Percentiles rank a stretch among this genome's conserved stretches.
Evolutionary conservation across 345 rosid species (phyloP).

Genomic region (Melaleuca quinquenervia): DNA sequence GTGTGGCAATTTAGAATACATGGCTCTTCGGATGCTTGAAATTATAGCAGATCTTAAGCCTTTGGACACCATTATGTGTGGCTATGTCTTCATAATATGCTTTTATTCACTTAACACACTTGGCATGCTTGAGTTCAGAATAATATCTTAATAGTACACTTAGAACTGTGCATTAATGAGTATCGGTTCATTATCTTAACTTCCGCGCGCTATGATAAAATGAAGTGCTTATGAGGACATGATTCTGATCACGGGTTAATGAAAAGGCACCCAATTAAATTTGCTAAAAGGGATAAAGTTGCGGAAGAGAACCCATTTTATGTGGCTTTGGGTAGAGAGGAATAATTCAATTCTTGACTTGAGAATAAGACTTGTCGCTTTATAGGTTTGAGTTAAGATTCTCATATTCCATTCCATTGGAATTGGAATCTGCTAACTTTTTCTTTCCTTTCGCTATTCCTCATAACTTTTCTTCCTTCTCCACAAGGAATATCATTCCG

Average conservation of each 20-base stretch:
- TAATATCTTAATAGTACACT: background rate
- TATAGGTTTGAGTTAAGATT: background rate
- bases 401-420: constrained; percentile 1
- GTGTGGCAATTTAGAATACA: background rate
- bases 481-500: constrained; percentile 13
- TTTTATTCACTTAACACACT: background rate
- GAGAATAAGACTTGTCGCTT: constrained; percentile 1
- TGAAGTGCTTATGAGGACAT: background rate
- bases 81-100: background rate
- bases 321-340: constrained; percentile 9
- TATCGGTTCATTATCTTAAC: background rate
- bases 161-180: background rate
- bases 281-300: constrained; percentile 1
- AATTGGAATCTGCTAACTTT: background rate
- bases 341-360: constrained; percentile 12
- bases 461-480: background rate
- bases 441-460: background rate
- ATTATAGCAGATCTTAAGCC: background rate
- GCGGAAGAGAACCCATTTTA: constrained; percentile 8
- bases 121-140: background rate
- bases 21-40: background rate
- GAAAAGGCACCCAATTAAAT: background rate
- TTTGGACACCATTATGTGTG: background rate
- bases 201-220: background rate
- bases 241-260: background rate